Conservation (phyloP, 805 yeast species). For the Dipodascus albidus region DNA sequence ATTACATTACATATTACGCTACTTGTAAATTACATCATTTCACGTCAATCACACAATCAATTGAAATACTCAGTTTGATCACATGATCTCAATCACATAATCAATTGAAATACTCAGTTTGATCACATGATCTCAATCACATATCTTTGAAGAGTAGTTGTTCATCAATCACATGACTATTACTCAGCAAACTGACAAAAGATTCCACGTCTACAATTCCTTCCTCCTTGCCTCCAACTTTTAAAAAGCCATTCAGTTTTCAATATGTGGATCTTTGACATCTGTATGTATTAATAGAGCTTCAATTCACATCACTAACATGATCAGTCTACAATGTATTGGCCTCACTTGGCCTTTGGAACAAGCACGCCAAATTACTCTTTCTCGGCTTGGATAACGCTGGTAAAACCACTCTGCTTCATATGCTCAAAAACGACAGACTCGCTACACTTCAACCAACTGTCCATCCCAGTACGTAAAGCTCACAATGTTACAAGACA, state of each 20-base stretch:
- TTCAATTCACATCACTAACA: no score
- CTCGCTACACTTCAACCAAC: slow-evolving; percentile 97
- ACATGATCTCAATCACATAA: no score
- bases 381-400: slow-evolving; percentile 97
- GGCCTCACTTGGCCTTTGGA: slow-evolving; percentile 73
- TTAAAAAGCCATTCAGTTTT: background rate
- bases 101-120: no score
- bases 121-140: no score
- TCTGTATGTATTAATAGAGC: background rate
- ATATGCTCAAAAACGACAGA: slow-evolving; percentile 87
- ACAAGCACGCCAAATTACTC: slow-evolving; percentile 91
- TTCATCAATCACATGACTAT: no score
- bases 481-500: slow-evolving; percentile 1
- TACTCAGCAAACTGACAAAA: background rate
- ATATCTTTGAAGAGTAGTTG: no score
- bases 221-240: background rate
- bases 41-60: no score
- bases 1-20: no score
- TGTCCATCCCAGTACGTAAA: slow-evolving; percentile 66
- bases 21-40: no score
- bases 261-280: slow-evolving; percentile 1
- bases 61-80: no score
- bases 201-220: background rate
- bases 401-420: slow-evolving; percentile 85
- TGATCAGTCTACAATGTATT: slow-evolving; percentile 54